Conservation (phyloP, 2,329 filamentous ascomycete species). For the Thermothelomyces thermophilus region DNA sequence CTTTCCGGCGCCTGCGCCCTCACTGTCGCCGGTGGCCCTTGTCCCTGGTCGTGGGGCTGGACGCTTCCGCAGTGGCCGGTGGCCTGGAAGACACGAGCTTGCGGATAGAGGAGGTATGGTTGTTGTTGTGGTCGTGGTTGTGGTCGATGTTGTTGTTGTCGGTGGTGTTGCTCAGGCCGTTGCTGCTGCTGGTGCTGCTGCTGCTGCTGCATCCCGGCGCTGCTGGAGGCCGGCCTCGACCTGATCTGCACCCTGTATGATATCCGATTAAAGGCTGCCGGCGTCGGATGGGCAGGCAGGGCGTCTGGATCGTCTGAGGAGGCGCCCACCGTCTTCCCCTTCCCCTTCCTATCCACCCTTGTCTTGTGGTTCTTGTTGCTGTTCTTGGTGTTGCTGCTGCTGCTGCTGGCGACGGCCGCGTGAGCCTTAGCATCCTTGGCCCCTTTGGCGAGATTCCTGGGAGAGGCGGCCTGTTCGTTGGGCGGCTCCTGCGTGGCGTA, state of each 20-base stretch:
- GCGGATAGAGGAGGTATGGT: neutral
- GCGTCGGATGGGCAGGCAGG: neutral
- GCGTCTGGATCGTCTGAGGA: neutral
- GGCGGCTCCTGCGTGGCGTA: slow-evolving; percentile 6
- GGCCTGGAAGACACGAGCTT: neutral
- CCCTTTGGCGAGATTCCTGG: neutral
- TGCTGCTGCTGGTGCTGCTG: neutral
- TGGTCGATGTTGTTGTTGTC: neutral
- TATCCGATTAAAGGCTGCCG: neutral
- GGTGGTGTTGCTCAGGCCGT: neutral
- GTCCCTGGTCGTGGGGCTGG: neutral
- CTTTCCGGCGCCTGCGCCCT: neutral
- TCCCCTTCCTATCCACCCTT: neutral
- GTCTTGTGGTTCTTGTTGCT: neutral
- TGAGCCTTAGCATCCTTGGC: neutral
- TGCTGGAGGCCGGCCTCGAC: no score
- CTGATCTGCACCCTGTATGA: neutral
- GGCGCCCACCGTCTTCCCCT: neutral
- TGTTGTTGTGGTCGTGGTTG: neutral
- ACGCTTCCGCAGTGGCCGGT: neutral
- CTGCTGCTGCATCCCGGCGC: no score
- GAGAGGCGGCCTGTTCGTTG: neutral
- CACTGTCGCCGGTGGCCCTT: neutral
- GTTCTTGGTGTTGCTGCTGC: neutral
- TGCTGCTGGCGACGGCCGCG: neutral